Evolutionary conservation across 768 basidiomycete species (phyloP).

Genomic region (Dentipellis sp.): DNA sequence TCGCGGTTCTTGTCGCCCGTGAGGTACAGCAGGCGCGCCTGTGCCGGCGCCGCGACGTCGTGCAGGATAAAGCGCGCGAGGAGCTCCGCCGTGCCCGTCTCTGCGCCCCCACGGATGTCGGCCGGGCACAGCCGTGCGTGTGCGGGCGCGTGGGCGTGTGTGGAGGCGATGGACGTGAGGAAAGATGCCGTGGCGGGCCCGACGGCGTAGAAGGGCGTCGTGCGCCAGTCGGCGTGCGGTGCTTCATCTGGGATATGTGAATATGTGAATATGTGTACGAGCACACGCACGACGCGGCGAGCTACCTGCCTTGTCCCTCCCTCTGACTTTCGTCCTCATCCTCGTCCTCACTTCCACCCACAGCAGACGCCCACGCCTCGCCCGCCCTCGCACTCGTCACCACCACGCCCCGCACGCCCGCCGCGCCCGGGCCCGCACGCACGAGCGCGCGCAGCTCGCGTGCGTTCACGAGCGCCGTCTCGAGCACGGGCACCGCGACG

Average conservation of each 20-base stretch:
- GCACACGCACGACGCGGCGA: neutral
- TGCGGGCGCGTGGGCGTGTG: conserved; percentile 17
- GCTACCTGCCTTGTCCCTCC: neutral
- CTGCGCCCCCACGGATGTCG: conserved; percentile 37
- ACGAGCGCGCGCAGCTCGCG: conserved; percentile 26
- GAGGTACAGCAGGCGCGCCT: conserved; percentile 51
- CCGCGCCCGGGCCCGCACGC: conserved; percentile 24
- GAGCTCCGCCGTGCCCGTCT: conserved; percentile 58
- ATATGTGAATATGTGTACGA: neutral
- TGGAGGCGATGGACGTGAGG: conserved; percentile 25
- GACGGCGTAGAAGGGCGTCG: conserved; percentile 70
- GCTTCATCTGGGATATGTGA: neutral
- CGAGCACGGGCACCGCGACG: conserved; percentile 61
- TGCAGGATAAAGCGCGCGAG: conserved; percentile 56
- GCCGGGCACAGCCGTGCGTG: conserved; percentile 21
- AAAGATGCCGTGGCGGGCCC: conserved; percentile 53
- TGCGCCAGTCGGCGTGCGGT: conserved; percentile 33
- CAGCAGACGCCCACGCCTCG: conserved; percentile 55
- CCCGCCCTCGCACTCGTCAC: conserved; percentile 73
- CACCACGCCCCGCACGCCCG: conserved; percentile 47
- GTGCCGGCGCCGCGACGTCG: conserved; percentile 22
- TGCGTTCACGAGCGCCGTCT: conserved; percentile 50
- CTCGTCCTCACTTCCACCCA: conserved; percentile 18
- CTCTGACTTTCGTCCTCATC: no score
- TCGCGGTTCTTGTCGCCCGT: conserved; percentile 85